Percentiles rank a stretch among this genome's conserved stretches.
phyloP scores from a whole-genome alignment of 2,329 filamentous ascomycete species.

The Venturia aucupariae region DNA sequence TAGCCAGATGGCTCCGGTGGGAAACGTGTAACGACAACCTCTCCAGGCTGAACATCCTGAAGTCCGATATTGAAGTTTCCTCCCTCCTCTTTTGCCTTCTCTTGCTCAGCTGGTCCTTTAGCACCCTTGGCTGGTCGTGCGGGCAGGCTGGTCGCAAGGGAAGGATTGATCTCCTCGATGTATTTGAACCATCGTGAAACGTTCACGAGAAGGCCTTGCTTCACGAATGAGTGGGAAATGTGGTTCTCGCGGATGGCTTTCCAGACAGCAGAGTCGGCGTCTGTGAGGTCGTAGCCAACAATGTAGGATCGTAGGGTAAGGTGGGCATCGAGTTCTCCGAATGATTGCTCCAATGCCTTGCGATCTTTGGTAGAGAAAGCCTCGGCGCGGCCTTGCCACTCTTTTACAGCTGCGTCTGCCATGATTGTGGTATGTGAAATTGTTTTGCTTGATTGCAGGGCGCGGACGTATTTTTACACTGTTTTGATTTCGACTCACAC shows the following conservation, averaged over 20 bases:
- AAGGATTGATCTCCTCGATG: slow-evolving; percentile 72
- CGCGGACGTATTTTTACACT: neutral
- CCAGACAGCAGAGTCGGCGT: slow-evolving; percentile 76
- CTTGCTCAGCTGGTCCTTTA: slow-evolving; percentile 59
- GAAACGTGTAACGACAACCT: slow-evolving; percentile 87
- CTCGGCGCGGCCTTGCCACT: slow-evolving; percentile 48
- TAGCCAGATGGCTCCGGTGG: slow-evolving; percentile 93
- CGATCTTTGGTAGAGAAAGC: slow-evolving; percentile 57
- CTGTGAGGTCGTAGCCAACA: slow-evolving; percentile 67
- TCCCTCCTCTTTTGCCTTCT: slow-evolving; percentile 62
- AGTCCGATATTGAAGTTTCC: slow-evolving; percentile 85
- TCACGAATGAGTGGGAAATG: slow-evolving; percentile 71
- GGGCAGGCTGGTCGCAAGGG: slow-evolving; percentile 51
- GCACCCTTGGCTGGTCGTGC: slow-evolving; percentile 32
- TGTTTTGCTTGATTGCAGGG: slow-evolving; percentile 13
- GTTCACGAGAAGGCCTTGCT: slow-evolving; percentile 67
- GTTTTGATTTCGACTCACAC: neutral
- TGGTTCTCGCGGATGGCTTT: slow-evolving; percentile 73
- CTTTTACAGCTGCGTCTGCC: slow-evolving; percentile 27
- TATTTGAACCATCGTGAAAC: slow-evolving; percentile 80
- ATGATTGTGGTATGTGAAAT: slow-evolving; percentile 8
- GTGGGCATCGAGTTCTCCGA: slow-evolving; percentile 75
- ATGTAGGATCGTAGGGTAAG: slow-evolving; percentile 80
- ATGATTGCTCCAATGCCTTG: slow-evolving; percentile 66
- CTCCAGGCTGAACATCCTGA: slow-evolving; percentile 58